Conservation (phyloP, 176 grass and related monocot genomes). For the Thinopyrum elongatum region DNA sequence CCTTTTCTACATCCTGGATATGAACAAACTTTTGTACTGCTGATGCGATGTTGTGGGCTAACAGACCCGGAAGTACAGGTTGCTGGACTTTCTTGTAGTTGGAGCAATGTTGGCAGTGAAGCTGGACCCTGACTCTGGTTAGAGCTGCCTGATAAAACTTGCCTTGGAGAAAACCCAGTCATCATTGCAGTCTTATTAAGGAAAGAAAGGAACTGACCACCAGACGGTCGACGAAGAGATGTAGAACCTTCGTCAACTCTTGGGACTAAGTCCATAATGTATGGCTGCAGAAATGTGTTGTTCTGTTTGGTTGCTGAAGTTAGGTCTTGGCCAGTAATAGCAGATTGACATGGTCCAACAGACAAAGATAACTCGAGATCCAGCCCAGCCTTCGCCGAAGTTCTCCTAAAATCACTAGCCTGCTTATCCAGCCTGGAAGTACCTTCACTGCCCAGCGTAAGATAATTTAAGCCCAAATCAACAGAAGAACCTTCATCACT, state of each 20-base stretch:
- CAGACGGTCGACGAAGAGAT: slow-evolving; percentile 64
- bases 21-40: slow-evolving; percentile 64
- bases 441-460: slow-evolving; percentile 60
- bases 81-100: slow-evolving; percentile 40
- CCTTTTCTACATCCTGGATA: slow-evolving; percentile 67
- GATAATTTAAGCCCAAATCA: slow-evolving; percentile 65
- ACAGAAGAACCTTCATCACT: slow-evolving; percentile 62
- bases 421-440: slow-evolving; percentile 35
- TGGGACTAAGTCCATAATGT: slow-evolving; percentile 41
- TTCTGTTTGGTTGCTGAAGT: slow-evolving; percentile 15
- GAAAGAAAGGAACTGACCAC: slow-evolving; percentile 58
- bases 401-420: slow-evolving; percentile 42
- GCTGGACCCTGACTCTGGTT: slow-evolving; percentile 14
- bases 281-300: slow-evolving; percentile 27
- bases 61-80: slow-evolving; percentile 38
- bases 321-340: slow-evolving; percentile 42
- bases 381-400: slow-evolving; percentile 34
- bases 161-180: slow-evolving; percentile 7
- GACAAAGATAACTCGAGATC: slow-evolving; percentile 77
- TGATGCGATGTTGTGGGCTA: slow-evolving; percentile 37
- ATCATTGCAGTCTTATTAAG: slow-evolving; percentile 36
- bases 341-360: slow-evolving; percentile 63
- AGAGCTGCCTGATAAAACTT: slow-evolving; percentile 20
- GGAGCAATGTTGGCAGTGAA: slow-evolving; percentile 18
- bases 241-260: slow-evolving; percentile 88